Base-by-base conservation (phyloP, 345 rosid species). In the Microthlaspi erraticum region DNA sequence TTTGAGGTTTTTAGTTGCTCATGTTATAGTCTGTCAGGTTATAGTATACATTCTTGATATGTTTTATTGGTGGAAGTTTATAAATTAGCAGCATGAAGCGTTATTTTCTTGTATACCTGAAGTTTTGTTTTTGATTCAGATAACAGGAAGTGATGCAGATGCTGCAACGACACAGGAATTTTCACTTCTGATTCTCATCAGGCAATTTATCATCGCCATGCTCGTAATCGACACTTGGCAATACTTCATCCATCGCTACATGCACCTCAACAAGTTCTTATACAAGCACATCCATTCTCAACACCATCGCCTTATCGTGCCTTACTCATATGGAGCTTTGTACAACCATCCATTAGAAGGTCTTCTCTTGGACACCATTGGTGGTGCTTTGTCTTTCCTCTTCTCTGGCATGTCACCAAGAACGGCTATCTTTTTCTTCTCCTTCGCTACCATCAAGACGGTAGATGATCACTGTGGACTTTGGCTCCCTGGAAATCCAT, bases 391-490 rank as follows among this genome's bases (percentile, higher is more conserved):
- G 59, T 86, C 96, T 69, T 84, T 87, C 81, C 88, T 78, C 23
- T 65, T 87, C 58, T 87, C 93, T 33, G 91, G 91, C 44, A 85
- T 89, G 93, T 80, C 89, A 34, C 88, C 91, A 19, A 78, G 89
- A 75, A 78, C 86, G 3, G 76, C 80, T 2, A 77, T 77, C 11
- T 77, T 77, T 13, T 77, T 77, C 73, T 77, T 77, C 77, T 89
- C 89, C 54, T 83, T 87, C 2, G 89, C 88, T 37, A 86, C 93
- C 48, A 81, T 89, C 52, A 89, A 89, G 71, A 84, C 85, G 3
- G 93, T 85, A 26, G 93, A 89, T 49, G 96, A 89, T 77, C 96
- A 87, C 56, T 85, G 93, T 34, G 91, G 93, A 16, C 39, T 89
- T 8, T 84, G 88, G 91, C 84, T 89, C 56, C 93, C 93, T 5